phyloP scores from a whole-genome alignment of 2,329 filamentous ascomycete species.

The Periglandula ipomoeae region DNA sequence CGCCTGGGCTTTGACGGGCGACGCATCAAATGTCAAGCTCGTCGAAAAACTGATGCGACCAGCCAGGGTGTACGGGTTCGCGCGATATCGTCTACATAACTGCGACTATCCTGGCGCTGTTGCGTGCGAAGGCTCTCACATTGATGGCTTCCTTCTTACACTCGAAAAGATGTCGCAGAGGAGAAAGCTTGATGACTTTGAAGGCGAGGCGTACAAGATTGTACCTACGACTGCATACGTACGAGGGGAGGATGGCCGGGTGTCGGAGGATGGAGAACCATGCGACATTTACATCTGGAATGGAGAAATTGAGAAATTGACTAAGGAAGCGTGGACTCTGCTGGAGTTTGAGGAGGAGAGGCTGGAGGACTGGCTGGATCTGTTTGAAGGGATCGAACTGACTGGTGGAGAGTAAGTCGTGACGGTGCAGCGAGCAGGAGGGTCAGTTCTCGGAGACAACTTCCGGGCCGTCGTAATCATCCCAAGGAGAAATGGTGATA shows the following conservation, averaged over 20 bases:
- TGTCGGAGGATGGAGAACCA: constrained; percentile 10
- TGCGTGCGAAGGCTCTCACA: constrained; percentile 6
- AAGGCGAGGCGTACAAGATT: constrained; percentile 17
- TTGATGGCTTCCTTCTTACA: constrained; percentile 18
- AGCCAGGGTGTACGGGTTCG: constrained; percentile 11
- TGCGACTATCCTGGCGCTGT: constrained; percentile 19
- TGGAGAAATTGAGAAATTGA: constrained; percentile 11
- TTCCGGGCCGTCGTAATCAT: too few species aligned
- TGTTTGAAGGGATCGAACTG: constrained; percentile 13
- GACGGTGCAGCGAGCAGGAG: too few species aligned
- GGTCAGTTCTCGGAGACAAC: too few species aligned
- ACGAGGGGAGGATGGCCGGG: not conserved
- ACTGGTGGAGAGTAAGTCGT: constrained; percentile 6
- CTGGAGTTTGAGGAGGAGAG: constrained; percentile 16
- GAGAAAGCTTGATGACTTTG: constrained; percentile 24
- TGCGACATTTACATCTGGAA: constrained; percentile 24
- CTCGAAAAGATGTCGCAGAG: constrained; percentile 17
- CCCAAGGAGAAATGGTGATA: too few species aligned
- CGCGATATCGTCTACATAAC: constrained; percentile 8
- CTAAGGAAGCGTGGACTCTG: constrained; percentile 15
- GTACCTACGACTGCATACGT: constrained; percentile 8
- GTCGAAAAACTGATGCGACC: constrained; percentile 4
- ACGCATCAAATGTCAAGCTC: constrained; percentile 11
- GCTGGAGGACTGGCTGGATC: constrained; percentile 20
- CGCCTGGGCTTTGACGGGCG: constrained; percentile 20